Conservation (phyloP, 2,329 filamentous ascomycete genomes). For the Beauveria pseudobassiana region DNA sequence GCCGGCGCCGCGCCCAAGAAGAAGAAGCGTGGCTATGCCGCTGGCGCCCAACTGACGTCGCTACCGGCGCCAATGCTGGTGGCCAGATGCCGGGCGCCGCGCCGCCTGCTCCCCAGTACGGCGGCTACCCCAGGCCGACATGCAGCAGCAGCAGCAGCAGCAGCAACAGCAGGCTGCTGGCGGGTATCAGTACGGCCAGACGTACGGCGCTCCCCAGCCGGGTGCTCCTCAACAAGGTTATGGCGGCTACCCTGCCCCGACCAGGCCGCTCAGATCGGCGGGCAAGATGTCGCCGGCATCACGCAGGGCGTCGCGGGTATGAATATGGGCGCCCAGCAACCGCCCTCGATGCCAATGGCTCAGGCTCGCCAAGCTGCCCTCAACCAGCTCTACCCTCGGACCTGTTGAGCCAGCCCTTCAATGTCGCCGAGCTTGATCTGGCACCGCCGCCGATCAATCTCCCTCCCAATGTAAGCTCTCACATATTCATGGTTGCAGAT, state of each 20-base stretch:
- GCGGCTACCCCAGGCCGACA: conserved; percentile 50
- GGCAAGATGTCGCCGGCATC: conserved; percentile 54
- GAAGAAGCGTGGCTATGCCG: conserved; percentile 94
- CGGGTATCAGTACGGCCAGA: conserved; percentile 35
- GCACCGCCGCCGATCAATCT: conserved; percentile 87
- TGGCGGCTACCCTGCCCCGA: conserved; percentile 61
- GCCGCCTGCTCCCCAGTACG: conserved; percentile 45
- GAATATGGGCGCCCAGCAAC: conserved; percentile 56
- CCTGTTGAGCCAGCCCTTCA: conserved; percentile 85
- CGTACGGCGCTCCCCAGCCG: conserved; percentile 37
- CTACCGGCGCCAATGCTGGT: conserved; percentile 72
- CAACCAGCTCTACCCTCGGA: conserved; percentile 89
- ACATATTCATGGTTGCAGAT: neutral
- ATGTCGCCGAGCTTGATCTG: conserved; percentile 84
- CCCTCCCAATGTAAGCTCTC: conserved; percentile 72
- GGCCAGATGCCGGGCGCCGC: conserved; percentile 35
- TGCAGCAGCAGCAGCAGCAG: conserved; percentile 30
- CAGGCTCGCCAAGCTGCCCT: conserved; percentile 45
- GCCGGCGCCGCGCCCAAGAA: conserved; percentile 50
- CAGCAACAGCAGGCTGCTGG: conserved; percentile 14
- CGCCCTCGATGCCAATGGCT: conserved; percentile 39
- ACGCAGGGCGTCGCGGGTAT: conserved; percentile 83
- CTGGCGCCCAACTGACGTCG: conserved; percentile 92
- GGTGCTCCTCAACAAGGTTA: conserved; percentile 33
- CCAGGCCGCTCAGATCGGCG: conserved; percentile 39